These are phyloP conservation scores for Neurospora sp. DNA, from an alignment of 495 filamentous ascomycete genomes.

Conservation along the genomic window DNA sequence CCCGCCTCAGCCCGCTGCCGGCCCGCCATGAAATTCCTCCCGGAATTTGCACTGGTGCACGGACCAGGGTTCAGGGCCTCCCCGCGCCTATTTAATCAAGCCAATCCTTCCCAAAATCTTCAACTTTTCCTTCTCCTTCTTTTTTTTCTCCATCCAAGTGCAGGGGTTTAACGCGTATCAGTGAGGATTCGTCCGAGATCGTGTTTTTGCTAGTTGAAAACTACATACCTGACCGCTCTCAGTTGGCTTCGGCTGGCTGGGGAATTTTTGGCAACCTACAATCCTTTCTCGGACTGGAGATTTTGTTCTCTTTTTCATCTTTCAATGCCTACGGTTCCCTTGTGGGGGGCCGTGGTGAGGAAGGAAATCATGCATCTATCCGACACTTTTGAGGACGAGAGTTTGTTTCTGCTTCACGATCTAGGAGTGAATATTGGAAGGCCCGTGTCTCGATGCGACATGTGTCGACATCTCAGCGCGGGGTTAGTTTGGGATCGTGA, in stretches of 20 bases:
- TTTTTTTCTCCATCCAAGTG: conserved; percentile 27
- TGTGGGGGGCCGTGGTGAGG: conserved; percentile 15
- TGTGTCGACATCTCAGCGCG: background rate
- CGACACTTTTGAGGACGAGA: too few species aligned
- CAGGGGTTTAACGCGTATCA: conserved; percentile 41
- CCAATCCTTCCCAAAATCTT: background rate
- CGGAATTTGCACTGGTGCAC: conserved; percentile 15
- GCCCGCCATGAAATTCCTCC: background rate
- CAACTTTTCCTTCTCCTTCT: conserved; percentile 7
- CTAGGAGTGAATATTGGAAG: background rate
- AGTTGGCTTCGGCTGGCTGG: conserved; percentile 17
- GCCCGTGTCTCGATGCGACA: background rate
- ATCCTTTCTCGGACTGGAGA: background rate
- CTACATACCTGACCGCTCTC: conserved; percentile 42
- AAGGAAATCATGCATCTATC: conserved; percentile 4
- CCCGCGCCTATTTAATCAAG: conserved; percentile 6
- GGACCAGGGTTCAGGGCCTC: conserved; percentile 2
- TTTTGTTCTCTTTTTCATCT: conserved; percentile 6
- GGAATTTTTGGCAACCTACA: conserved; percentile 22
- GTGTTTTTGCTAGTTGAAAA: conserved; percentile 51
- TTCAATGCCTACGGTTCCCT: conserved; percentile 22
- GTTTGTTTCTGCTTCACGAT: too few species aligned
- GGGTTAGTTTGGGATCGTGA: background rate
- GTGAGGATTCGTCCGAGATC: conserved; percentile 48
- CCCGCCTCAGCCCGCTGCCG: background rate